Conservation (phyloP, 495 filamentous ascomycete species). For the Aspergillus kassunensis region DNA sequence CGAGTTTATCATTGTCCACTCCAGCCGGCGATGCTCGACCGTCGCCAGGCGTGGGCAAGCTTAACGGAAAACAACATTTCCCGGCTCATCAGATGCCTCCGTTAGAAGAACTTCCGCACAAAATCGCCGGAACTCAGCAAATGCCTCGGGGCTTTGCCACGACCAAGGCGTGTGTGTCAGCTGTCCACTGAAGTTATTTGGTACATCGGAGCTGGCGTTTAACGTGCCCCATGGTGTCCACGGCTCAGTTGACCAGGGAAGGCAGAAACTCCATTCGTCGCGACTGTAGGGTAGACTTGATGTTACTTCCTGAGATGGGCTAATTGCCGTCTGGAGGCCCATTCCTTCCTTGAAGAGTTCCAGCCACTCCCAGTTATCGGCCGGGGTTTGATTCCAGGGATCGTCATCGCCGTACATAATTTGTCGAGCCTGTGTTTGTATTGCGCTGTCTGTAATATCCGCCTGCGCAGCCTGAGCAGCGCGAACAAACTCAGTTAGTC, state of each 20-base stretch:
- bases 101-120: not conserved
- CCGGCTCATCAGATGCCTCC: not conserved
- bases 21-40: no score
- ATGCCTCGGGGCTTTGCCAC: not conserved
- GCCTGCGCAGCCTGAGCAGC: not conserved
- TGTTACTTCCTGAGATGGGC: not conserved
- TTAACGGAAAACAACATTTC: no score
- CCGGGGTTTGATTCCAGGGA: not conserved
- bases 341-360: not conserved
- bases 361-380: not conserved
- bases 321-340: not conserved
- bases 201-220: not conserved
- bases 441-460: not conserved
- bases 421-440: not conserved
- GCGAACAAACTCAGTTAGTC: not conserved
- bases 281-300: not conserved
- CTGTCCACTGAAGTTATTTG: not conserved
- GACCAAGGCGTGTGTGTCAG: not conserved
- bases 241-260: not conserved
- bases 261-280: not conserved
- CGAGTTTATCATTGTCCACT: no score
- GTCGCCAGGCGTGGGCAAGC: no score
- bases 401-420: not conserved
- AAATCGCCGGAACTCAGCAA: not conserved
- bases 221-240: not conserved